phyloP scores from a whole-genome alignment of 306 rosid genomes.

The Quillaja saponaria region DNA sequence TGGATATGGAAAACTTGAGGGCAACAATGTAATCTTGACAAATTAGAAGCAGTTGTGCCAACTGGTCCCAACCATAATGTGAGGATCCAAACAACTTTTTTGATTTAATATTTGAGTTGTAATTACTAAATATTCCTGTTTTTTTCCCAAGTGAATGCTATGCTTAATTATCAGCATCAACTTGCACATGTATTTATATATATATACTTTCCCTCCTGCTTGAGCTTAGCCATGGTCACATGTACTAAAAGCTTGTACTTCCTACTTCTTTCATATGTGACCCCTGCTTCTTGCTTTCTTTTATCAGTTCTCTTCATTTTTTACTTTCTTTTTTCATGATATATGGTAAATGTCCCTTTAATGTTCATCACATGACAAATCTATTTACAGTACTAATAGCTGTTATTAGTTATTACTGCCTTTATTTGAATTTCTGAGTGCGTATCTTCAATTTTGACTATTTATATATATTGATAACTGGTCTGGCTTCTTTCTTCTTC shows the following conservation, averaged over 20 bases:
- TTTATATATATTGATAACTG: neutral
- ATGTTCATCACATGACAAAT: conserved; percentile 58
- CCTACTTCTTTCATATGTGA: conserved; percentile 23
- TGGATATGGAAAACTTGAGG: conserved; percentile 9
- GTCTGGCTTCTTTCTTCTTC: conserved; percentile 36
- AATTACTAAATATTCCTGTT: conserved; percentile 48
- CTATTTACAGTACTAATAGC: conserved; percentile 21
- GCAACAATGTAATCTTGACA: conserved; percentile 4
- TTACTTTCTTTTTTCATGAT: conserved; percentile 28
- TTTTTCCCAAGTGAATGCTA: conserved; percentile 24
- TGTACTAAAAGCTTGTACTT: conserved; percentile 33
- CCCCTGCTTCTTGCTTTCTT: conserved; percentile 2
- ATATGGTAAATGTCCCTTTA: conserved; percentile 18
- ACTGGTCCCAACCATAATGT: neutral
- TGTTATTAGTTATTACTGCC: neutral
- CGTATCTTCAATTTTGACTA: conserved; percentile 14
- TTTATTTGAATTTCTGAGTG: conserved; percentile 27
- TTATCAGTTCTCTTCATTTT: neutral
- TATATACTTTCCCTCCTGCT: conserved; percentile 46
- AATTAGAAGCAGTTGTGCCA: conserved; percentile 8
- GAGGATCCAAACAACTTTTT: conserved; percentile 8
- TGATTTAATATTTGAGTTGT: conserved; percentile 33
- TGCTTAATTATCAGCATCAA: conserved; percentile 15
- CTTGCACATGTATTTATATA: conserved; percentile 26
- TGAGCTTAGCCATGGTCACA: conserved; percentile 44